Evolutionary conservation across 1,284 basidiomycete species (phyloP), one percentile per base, ranked within the genome.

Genomic region (Phlebopus sp.): DNA sequence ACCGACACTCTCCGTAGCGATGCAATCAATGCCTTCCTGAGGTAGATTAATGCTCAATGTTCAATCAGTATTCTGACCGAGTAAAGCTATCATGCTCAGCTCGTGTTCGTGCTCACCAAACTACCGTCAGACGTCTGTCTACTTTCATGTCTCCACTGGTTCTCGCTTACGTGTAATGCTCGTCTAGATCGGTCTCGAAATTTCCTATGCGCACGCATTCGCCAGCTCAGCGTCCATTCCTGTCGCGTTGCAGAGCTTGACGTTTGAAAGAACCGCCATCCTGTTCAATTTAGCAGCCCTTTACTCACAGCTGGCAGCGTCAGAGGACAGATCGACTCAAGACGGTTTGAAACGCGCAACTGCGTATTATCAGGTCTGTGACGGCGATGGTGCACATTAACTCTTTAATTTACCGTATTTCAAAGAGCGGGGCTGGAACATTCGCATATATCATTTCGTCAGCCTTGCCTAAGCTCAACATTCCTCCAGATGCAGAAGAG

Each of bases 211-310:
- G 7, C 81, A 86, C 0, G 81, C 77, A 9, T 96, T 86, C 69
- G 69, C 58, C 2, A 25, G 49, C 37, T 67, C 81, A 0, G 68
- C 75, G 1, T 72, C 78, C 10, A 55, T 83, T 1, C 82, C 87
- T 2, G 69, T 90, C 42, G 76, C 82, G 0, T 69, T 92, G 14
- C 74, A 73, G n/a, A 92, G 85, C 55, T 70, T 97, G 15, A 71
- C 79, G 6, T 96, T 86, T 57, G 94, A 97, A 64, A 77, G 88
- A 10, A 82, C 85, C 2, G 74, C 79, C 5, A 74, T 90, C 0
- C 68, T 97, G 2, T 95, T 88, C 74, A 96, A 97, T 62, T 73
- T 96, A 2, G 90, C 87, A 0, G 82, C 90, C 1, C 68, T 92
- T 13, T 90, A 87, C 59, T 90, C 88, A 1, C 84, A 88, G 51